A percentile compares a stretch with the other conserved stretches of the same genome.
Evolutionary conservation across 257 asterid genomes (phyloP).

Genomic region (Osmanthus fragrans): DNA sequence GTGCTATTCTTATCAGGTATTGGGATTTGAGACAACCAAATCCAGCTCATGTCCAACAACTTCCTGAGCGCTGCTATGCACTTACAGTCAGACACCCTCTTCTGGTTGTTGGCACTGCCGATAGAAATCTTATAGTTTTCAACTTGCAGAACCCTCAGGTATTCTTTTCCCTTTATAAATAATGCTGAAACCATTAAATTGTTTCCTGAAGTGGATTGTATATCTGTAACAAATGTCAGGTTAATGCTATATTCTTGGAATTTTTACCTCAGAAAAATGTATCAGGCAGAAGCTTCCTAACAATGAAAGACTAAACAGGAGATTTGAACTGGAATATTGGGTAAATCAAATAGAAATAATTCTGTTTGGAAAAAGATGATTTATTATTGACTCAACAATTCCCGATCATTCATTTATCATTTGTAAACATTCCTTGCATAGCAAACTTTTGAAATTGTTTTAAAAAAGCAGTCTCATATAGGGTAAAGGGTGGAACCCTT

Average conservation of each 20-base stretch:
- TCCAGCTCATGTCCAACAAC: conserved; percentile 89
- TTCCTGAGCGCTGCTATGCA: conserved; percentile 96
- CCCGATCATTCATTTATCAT: neutral
- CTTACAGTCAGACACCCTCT: conserved; percentile 85
- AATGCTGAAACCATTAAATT: conserved; percentile 10
- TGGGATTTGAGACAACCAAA: conserved; percentile 94
- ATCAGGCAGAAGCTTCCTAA: neutral
- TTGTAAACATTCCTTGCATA: conserved; percentile 8
- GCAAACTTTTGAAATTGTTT: neutral
- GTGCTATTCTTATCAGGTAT: conserved; percentile 55
- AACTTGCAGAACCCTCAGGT: conserved; percentile 98
- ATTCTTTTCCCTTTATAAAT: conserved; percentile 13
- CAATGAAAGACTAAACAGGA: neutral
- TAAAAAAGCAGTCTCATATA: neutral
- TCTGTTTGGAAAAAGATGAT: neutral
- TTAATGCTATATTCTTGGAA: neutral
- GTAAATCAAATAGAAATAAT: neutral
- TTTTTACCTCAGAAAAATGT: neutral
- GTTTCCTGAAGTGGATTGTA: neutral
- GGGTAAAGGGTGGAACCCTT: neutral
- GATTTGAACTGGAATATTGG: neutral
- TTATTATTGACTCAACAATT: neutral
- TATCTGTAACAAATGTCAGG: too few species aligned
- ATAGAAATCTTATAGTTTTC: conserved; percentile 80
- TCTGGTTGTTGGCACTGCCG: conserved; percentile 97